A percentile compares a stretch with the other conserved stretches of the same genome.
phyloP scores from a whole-genome alignment of 345 rosid species.

The Heritiera littoralis region DNA sequence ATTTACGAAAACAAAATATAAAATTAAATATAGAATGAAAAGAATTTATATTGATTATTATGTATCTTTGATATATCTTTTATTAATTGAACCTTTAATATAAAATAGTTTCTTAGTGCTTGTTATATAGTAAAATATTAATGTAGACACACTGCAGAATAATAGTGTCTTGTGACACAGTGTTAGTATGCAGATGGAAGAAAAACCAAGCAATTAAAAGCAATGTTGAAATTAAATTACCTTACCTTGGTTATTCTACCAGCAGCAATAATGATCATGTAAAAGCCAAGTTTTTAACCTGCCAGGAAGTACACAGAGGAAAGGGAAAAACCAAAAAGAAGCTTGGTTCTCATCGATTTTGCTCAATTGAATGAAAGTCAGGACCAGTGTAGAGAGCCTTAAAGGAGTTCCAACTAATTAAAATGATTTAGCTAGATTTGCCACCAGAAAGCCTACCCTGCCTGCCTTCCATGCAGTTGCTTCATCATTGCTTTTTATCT shows the following conservation, averaged over 20 bases:
- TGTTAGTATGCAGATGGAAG: neutral
- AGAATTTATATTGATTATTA: no score
- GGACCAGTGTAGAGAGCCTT: neutral
- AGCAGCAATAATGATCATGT: neutral
- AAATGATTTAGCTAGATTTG: slow-evolving; percentile 2
- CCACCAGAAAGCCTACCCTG: neutral
- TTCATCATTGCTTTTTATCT: neutral
- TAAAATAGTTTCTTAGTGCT: no score
- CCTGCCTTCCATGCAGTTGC: neutral
- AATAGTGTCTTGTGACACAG: neutral
- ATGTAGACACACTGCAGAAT: neutral
- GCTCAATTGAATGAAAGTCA: neutral
- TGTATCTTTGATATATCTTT: no score
- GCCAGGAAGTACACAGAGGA: neutral
- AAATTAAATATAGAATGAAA: no score
- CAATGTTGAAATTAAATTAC: neutral
- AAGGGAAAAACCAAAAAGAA: neutral
- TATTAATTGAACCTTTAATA: no score
- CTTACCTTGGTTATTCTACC: no score
- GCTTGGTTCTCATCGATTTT: neutral
- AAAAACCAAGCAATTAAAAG: neutral
- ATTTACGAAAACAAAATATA: no score
- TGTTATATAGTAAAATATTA: no score
- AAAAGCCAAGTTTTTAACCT: neutral
- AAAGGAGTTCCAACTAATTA: slow-evolving; percentile 4